Evolutionary conservation across 1,284 basidiomycete species (phyloP), one percentile per base, ranked within the genome.

Genomic region (Flammula alnicola): DNA sequence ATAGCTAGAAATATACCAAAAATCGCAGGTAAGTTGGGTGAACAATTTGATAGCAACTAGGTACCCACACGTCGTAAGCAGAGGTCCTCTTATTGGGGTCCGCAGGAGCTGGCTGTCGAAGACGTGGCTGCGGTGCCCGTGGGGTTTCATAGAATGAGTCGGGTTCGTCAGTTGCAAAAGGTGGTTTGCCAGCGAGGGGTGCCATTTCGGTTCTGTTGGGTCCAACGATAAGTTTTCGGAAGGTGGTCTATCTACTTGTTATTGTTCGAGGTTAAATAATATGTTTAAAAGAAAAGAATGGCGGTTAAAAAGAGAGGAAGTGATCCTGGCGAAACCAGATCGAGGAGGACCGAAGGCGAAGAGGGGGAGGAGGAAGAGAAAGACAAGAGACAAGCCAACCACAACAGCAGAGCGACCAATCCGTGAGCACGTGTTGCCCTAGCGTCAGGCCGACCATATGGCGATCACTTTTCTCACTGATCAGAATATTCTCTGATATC

Each of bases 101-200:
- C 64, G 55, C 71, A 59, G 67, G 75, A 51, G 57, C 64, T 51
- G 63, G 72, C 65, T 65, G 76, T 60, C 67, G 72, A 59, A 69
- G 50, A 45, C 70, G 71, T 16, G 39, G 54, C 32, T 49, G 43
- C 51, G 74, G 65, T 9, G 51, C 44, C 65, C 73, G 59, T 54
- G 75, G 55, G 52, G 74, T 62, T 52, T 79, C 73, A 63, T 81
- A 87, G 56, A 77, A 68, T 29, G 78, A 77, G 65, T 86, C 83
- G 17, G 81, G 80, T 62, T 81, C 75, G 69, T 88, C 81, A 32
- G 83, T 86, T 33, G 83, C 84, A 63, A 80, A 87, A 38, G 84
- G 83, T 32, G 85, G 84, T 70, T 74, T 76, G 57, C 79, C 82
- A 62, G 82, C 80, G 55, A 83, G 72, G 52, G 81, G 76, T 27